Conservation (phyloP, 306 rosid species). For the Cicer yamashitae region DNA sequence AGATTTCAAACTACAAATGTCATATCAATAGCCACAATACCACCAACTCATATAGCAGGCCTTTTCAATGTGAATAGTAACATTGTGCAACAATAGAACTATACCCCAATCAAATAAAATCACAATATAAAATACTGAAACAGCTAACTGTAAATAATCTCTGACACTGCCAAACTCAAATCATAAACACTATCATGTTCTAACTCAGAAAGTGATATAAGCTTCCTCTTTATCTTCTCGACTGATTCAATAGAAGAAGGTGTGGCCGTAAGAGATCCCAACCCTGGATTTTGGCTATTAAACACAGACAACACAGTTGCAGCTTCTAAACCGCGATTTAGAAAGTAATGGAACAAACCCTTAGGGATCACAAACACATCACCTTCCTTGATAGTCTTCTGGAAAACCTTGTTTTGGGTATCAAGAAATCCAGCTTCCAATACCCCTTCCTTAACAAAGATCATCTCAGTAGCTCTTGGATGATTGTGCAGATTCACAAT, state of each 20-base stretch:
- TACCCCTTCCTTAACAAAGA: slow-evolving; percentile 61
- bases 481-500: slow-evolving; percentile 60
- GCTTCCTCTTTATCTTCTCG: slow-evolving; percentile 48
- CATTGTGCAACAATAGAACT: slow-evolving; percentile 7
- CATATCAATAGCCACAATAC: slow-evolving; percentile 18
- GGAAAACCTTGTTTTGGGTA: slow-evolving; percentile 61
- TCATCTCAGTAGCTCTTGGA: slow-evolving; percentile 76
- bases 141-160: slow-evolving; percentile 38
- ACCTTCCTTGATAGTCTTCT: slow-evolving; percentile 49
- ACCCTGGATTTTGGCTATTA: slow-evolving; percentile 80
- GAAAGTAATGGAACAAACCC: slow-evolving; percentile 70
- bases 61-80: slow-evolving; percentile 19
- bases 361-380: slow-evolving; percentile 78
- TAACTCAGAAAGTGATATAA: slow-evolving; percentile 47
- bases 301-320: slow-evolving; percentile 64
- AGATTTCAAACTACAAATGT: background rate
- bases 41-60: slow-evolving; percentile 18
- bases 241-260: slow-evolving; percentile 51
- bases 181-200: slow-evolving; percentile 29
- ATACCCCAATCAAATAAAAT: background rate
- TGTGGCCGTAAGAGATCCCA: slow-evolving; percentile 40
- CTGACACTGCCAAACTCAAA: slow-evolving; percentile 21
- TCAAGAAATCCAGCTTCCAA: slow-evolving; percentile 66
- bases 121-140: background rate
- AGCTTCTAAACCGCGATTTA: slow-evolving; percentile 54